Base-by-base conservation (phyloP, 352 stramenopile genomes). In the Globisporangium sylvaticum region DNA sequence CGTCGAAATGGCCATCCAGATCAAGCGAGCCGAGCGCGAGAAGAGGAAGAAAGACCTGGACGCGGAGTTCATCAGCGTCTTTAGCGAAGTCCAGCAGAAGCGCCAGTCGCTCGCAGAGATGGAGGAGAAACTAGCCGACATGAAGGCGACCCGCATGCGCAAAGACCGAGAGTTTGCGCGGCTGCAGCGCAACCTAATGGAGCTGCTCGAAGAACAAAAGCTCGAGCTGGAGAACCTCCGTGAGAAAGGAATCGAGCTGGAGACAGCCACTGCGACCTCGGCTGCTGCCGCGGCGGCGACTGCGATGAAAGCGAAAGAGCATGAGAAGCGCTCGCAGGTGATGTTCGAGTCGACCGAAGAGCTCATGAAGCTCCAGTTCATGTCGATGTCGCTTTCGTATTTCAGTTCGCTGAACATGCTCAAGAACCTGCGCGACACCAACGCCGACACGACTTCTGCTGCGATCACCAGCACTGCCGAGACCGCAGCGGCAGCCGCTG, bases 281-380 rank as follows among this genome's bases (percentile, higher is more conserved):
- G 94, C 94, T 1, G 94, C 93, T 0, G 93, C 93, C 1, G 94
- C 94, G 0, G 88, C 89, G 2, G 91, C 91, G 37, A 98, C 94
- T 6, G 93, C 94, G 27, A 79, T 87, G 46, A 95, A 96, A 48
- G 91, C 92, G 10, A 92, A 93, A 20, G 92, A 97, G 69, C 90
- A 98, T 63, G 93, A 98, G 70, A 83, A 84, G 68, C 80, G 88
- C 22, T 94, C 88, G 8, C 88, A 94, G 37, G 88, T 89, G 27
- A 97, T 98, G 87, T 98, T 97, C 53, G 81, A 84, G 66, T 96
- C 94, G 50, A 98, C 94, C 0, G 94, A 98, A 63, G 92, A 98
- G 74, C 80, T 98, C 53, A 97, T 98, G 88, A 98, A 98, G 79
- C 98, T 98, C 71, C 92, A 98, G 78, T 98, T 98, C 79, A 98